Evolutionary conservation across 2,329 filamentous ascomycete species (phyloP).

Genomic region (Colletotrichum godetiae): DNA sequence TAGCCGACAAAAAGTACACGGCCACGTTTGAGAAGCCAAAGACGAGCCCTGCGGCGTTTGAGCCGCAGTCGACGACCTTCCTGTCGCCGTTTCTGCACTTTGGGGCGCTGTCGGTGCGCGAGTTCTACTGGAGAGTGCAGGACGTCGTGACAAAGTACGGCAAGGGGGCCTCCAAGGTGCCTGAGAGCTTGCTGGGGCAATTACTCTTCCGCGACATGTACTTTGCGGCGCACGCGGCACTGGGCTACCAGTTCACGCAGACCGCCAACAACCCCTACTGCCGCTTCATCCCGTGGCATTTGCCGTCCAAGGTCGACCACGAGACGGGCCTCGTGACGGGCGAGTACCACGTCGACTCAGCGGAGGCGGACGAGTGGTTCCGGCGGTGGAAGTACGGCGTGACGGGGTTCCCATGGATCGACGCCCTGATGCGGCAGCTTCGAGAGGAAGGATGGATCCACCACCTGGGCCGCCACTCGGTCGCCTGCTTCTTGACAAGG

Average conservation of each 20-base stretch:
- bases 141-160: conserved; percentile 69
- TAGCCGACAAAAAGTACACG: conserved; percentile 73
- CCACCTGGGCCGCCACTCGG: conserved; percentile 80
- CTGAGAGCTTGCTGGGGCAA: conserved; percentile 78
- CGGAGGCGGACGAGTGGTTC: conserved; percentile 73
- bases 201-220: conserved; percentile 87
- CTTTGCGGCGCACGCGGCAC: conserved; percentile 78
- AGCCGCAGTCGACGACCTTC: conserved; percentile 78
- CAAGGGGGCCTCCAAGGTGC: conserved; percentile 68
- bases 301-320: conserved; percentile 69
- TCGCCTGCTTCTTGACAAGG: conserved; percentile 83
- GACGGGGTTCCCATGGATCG: conserved; percentile 85
- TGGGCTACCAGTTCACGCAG: conserved; percentile 73
- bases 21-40: conserved; percentile 82
- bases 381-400: conserved; percentile 74
- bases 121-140: conserved; percentile 79
- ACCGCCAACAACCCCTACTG: conserved; percentile 73
- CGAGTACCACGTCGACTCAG: conserved; percentile 72
- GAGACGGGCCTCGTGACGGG: conserved; percentile 63
- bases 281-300: conserved; percentile 83
- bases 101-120: conserved; percentile 74
- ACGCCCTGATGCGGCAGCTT: conserved; percentile 83
- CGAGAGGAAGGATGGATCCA: conserved; percentile 81
- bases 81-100: conserved; percentile 82
- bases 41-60: conserved; percentile 79